Conservation (phyloP, 2,329 filamentous ascomycete species). For the Aspergillus nomiae region DNA sequence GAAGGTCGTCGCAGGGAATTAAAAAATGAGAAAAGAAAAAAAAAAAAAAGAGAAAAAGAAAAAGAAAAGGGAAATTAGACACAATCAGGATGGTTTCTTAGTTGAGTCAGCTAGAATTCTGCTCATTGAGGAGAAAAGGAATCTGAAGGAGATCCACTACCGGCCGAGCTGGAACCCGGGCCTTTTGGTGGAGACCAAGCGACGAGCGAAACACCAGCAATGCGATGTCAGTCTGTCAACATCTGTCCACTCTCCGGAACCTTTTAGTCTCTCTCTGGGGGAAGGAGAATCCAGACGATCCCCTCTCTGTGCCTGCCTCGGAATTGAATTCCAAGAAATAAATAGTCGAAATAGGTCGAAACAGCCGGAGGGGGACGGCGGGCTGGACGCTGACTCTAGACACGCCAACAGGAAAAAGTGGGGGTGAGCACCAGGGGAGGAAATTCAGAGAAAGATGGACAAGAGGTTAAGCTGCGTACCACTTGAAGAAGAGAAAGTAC, state of each 20-base stretch:
- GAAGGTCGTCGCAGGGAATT: not conserved
- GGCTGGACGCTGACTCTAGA: constrained; percentile 26
- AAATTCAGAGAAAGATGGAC: constrained; percentile 8
- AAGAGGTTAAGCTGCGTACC: not conserved
- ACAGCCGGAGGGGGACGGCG: constrained; percentile 2
- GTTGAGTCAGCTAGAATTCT: constrained; percentile 1
- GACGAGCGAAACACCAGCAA: not conserved
- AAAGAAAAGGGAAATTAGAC: not conserved
- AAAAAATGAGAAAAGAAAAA: not conserved
- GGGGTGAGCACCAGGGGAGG: constrained; percentile 8
- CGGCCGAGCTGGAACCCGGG: constrained; percentile 8
- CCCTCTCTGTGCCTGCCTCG: not conserved
- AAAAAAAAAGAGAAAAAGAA: not conserved
- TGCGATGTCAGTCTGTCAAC: constrained; percentile 4
- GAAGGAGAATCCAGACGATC: not conserved
- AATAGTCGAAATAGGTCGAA: not conserved
- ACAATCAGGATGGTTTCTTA: constrained; percentile 5
- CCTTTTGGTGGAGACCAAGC: constrained; percentile 3
- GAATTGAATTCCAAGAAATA: not conserved
- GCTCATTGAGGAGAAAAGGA: constrained; percentile 9
- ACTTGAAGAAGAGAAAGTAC: constrained; percentile 5
- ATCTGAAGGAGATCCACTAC: constrained; percentile 7
- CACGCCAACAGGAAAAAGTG: constrained; percentile 19
- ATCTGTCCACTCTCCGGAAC: not conserved
- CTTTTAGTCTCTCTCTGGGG: not conserved